phyloP scores from a whole-genome alignment of 2,329 filamentous ascomycete species.

The Paraphoma sp. region DNA sequence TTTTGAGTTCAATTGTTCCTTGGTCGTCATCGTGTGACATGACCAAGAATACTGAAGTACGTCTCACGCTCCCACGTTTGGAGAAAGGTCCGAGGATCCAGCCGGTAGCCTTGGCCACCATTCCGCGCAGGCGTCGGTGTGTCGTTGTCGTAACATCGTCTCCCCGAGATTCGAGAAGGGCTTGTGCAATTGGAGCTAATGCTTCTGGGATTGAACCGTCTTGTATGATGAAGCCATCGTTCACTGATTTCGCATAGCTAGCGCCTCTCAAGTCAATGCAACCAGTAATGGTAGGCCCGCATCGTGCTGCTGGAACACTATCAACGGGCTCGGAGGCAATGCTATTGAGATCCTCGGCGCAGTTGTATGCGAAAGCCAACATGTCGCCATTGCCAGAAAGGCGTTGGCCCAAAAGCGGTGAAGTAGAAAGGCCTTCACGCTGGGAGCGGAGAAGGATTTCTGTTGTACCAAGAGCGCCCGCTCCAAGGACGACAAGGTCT shows the following conservation, averaged over 20 bases:
- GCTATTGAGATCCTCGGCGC: conserved; percentile 62
- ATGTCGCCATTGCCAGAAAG: conserved; percentile 73
- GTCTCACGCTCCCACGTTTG: conserved; percentile 62
- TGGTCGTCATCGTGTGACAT: conserved; percentile 73
- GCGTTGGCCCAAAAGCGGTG: conserved; percentile 54
- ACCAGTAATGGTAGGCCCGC: conserved; percentile 69
- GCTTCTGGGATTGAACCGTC: conserved; percentile 68
- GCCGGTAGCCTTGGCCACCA: conserved; percentile 59
- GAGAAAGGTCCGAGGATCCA: conserved; percentile 66
- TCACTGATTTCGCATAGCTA: conserved; percentile 52
- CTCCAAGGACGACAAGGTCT: conserved; percentile 70
- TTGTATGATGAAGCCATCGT: conserved; percentile 69
- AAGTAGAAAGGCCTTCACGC: conserved; percentile 62
- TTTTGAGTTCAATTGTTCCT: conserved; percentile 62
- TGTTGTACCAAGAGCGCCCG: conserved; percentile 69
- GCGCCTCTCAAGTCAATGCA: conserved; percentile 66
- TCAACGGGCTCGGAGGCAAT: conserved; percentile 54
- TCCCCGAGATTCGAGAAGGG: conserved; percentile 63
- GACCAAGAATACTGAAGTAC: conserved; percentile 69
- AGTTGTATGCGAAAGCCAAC: conserved; percentile 70
- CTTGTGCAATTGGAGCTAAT: conserved; percentile 62
- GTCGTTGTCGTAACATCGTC: conserved; percentile 52
- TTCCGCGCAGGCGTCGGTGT: conserved; percentile 53
- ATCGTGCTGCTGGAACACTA: conserved; percentile 39
- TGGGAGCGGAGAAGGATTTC: conserved; percentile 56